Conservation (phyloP, 192 early-diverging fungal genomes). For the Mortierella claussenii region DNA sequence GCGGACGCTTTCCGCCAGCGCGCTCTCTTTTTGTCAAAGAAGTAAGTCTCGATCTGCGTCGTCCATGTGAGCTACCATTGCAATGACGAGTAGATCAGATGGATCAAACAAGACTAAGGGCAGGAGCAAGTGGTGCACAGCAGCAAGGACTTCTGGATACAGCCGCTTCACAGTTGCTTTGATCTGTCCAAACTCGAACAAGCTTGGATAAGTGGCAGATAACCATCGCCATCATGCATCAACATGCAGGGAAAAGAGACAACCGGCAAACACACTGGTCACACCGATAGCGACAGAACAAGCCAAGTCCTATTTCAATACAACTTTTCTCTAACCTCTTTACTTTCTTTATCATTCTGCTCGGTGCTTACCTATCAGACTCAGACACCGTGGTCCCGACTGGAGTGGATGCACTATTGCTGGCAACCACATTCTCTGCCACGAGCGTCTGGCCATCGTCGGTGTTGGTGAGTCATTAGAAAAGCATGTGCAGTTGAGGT, state of each 20-base stretch:
- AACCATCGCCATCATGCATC: not conserved
- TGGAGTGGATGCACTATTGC: conserved; percentile 91
- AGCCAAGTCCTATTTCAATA: not conserved
- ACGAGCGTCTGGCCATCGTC: conserved; percentile 98
- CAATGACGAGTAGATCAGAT: too few relatives aligned
- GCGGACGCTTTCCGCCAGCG: conserved; percentile 79
- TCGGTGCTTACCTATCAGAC: conserved; percentile 48
- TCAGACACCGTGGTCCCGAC: conserved; percentile 99
- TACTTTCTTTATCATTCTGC: not conserved
- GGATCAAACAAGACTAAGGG: too few relatives aligned
- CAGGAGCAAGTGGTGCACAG: too few relatives aligned
- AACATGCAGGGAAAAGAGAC: not conserved
- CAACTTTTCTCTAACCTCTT: not conserved
- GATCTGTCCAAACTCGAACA: too few relatives aligned
- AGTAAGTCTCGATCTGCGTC: conserved; percentile 59
- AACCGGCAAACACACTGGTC: not conserved
- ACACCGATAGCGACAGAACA: not conserved
- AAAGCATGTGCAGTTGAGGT: not conserved
- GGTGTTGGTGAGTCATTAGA: conserved; percentile 84
- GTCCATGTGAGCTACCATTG: too few relatives aligned
- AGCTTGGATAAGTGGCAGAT: not conserved
- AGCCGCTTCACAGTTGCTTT: too few relatives aligned
- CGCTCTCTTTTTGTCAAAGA: conserved; percentile 88
- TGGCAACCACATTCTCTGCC: conserved; percentile 91
- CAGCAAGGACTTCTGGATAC: too few relatives aligned